Conservation (phyloP, 345 rosid species). For the Leavenworthia alabamica region DNA sequence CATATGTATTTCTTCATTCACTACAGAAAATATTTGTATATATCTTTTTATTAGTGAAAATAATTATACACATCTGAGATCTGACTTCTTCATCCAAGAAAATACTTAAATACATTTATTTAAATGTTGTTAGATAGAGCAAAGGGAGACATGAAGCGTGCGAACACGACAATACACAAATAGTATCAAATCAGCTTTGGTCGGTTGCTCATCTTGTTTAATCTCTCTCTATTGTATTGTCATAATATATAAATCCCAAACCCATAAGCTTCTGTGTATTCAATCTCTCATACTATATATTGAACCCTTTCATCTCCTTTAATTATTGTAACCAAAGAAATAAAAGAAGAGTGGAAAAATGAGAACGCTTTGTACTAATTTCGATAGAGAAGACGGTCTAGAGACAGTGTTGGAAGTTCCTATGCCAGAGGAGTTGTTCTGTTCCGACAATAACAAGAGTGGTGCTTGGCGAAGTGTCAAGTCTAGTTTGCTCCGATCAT, state of each 20-base stretch:
- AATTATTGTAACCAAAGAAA: slow-evolving; percentile 8
- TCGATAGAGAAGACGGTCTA: slow-evolving; percentile 67
- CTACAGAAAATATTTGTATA: no score
- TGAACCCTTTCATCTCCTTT: slow-evolving; percentile 11
- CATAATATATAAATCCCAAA: slow-evolving; percentile 12
- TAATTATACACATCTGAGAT: no score
- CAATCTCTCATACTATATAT: slow-evolving; percentile 10
- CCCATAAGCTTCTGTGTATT: slow-evolving; percentile 15
- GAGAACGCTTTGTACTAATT: slow-evolving; percentile 83
- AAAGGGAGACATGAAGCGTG: slow-evolving; percentile 36
- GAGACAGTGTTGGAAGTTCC: slow-evolving; percentile 90
- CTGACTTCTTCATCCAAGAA: no score
- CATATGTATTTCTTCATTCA: no score
- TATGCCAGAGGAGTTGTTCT: slow-evolving; percentile 72
- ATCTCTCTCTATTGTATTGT: background rate
- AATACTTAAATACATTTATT: background rate
- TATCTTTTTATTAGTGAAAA: no score
- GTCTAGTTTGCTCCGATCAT: slow-evolving; percentile 31
- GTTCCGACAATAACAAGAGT: slow-evolving; percentile 27
- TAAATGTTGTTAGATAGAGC: background rate
- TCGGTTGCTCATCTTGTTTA: slow-evolving; percentile 28
- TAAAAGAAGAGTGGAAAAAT: slow-evolving; percentile 28
- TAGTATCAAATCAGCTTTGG: slow-evolving; percentile 28
- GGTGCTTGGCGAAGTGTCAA: slow-evolving; percentile 33
- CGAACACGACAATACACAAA: slow-evolving; percentile 37